Evolutionary conservation across 305 asterid species (phyloP).

Genomic region (Lippia alba): DNA sequence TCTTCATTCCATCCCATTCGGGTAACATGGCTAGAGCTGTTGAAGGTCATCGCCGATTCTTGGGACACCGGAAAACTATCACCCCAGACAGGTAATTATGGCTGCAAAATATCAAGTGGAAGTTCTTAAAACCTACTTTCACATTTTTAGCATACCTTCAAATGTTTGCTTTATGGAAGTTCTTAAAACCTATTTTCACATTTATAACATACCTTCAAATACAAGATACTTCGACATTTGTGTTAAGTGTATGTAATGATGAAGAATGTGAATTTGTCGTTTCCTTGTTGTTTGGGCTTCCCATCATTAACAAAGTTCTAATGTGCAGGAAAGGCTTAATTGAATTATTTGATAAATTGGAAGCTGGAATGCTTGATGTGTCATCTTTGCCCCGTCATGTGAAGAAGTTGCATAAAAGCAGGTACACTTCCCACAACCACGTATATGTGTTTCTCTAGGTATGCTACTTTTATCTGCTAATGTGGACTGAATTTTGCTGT

Average conservation of each 20-base stretch:
- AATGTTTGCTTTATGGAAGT: constrained; percentile 1
- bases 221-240: neutral
- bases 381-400: constrained; percentile 61
- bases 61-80: constrained; percentile 82
- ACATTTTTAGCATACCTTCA: neutral
- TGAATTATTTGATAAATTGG: constrained; percentile 72
- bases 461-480: neutral
- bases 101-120: constrained; percentile 18
- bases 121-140: neutral
- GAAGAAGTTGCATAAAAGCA: constrained; percentile 69
- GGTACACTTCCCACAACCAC: constrained; percentile 44
- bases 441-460: neutral
- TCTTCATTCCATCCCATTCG: constrained; percentile 86
- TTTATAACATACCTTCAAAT: neutral
- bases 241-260: neutral
- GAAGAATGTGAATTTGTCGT: neutral
- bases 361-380: constrained; percentile 64
- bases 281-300: constrained; percentile 10
- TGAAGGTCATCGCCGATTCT: constrained; percentile 94
- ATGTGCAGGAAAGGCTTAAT: constrained; percentile 84
- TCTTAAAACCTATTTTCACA: constrained; percentile 5
- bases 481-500: neutral
- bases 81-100: constrained; percentile 82
- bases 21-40: constrained; percentile 96
- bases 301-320: constrained; percentile 24